Base-by-base conservation (phyloP, 2,329 filamentous ascomycete genomes). In the Boeremia exigua region DNA sequence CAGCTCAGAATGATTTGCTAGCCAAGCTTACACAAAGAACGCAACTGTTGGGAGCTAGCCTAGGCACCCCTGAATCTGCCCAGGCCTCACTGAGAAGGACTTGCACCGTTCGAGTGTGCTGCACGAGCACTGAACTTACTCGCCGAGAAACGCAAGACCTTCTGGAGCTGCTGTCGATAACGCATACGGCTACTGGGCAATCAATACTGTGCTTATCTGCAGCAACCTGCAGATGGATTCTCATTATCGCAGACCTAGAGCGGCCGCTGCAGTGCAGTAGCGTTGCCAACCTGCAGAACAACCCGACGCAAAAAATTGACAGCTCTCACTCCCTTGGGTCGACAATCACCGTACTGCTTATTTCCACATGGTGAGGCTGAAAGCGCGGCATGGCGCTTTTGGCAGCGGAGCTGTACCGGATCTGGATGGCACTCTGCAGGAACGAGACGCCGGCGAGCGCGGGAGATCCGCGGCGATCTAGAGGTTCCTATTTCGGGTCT, bases 181-280 rank as follows among this genome's bases (percentile, higher is more conserved):
- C 46, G 39, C 40, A 45, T 23, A 15, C 28, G 28, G 15, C 14
- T n/a, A 34, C 53, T 50, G 23, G 46, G 53, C 47, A 50, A 55
- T 50, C 40, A 50, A 55, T 50, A 45, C 9, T 40, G 29, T 50
- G 46, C 42, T 55, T 55, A 55, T 55, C 42, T 55, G 40, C 29
- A 17, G 34, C 34, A 37, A 10, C 29, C 14, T 14, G 44, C 37
- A 43, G 43, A 37, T 43, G 3, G 29, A 9, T 12, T 10, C 8
- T 29, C 19, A 23, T 27, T 55, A 55, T 42, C 29, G 40, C 38
- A 15, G n/a, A n/a, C 38, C 6, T 30, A 30, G 19, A 32, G 27
- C 9, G 29, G 37, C 12, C 27, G 34, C 27, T 23, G 15, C 17
- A 39, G 46, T 23, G 19, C 19, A 23, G 19, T 23, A 23, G 19